Percentiles rank a stretch among this genome's conserved stretches.
phyloP scores from a whole-genome alignment of 148 eudicot species.

The Cornus florida region DNA sequence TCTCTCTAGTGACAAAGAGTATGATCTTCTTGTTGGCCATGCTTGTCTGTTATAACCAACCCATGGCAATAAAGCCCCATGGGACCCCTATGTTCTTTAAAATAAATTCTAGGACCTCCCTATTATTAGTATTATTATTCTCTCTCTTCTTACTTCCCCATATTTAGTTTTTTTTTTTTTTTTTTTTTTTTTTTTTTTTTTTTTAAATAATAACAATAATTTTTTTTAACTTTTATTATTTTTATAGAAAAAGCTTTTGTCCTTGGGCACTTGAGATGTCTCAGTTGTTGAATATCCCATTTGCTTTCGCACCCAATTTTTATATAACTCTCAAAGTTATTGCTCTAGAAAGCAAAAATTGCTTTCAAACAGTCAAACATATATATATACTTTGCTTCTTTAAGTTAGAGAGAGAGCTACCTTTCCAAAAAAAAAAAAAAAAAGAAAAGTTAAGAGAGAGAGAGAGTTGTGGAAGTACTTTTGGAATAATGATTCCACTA shows the following conservation, averaged over 20 bases:
- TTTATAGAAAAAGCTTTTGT: no score
- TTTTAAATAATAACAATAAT: no score
- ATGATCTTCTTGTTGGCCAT: not conserved
- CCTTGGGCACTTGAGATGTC: not conserved
- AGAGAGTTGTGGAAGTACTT: no score
- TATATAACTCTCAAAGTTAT: not conserved
- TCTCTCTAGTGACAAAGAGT: not conserved
- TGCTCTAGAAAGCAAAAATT: not conserved
- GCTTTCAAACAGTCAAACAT: not conserved
- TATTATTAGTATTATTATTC: no score
- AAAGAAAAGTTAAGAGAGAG: no score
- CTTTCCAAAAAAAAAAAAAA: no score
- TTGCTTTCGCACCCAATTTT: not conserved
- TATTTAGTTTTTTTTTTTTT: no score
- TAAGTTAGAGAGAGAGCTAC: no score
- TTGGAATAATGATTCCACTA: not conserved
- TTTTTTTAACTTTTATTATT: no score
- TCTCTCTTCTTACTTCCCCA: no score
- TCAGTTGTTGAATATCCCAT: not conserved
- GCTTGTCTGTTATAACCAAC: not conserved
- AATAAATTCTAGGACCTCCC: no score
- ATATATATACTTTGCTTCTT: not conserved
- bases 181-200: no score
- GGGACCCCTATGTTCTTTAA: not conserved
- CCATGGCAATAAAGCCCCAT: not conserved